phyloP scores from a whole-genome alignment of 805 yeast genomes.

The Candida germanica region DNA sequence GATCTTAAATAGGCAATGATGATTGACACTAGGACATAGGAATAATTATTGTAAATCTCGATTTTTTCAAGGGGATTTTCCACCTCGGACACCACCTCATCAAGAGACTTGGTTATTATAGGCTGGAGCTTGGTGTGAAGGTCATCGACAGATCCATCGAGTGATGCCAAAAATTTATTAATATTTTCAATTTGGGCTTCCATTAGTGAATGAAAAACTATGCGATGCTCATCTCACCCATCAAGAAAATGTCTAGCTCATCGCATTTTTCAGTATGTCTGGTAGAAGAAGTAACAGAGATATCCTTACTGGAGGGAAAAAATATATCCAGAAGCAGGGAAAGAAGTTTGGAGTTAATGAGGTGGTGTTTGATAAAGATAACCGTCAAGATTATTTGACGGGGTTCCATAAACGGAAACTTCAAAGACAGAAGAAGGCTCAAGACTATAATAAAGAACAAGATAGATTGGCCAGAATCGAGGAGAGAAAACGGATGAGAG shows the following conservation, averaged over 20 bases:
- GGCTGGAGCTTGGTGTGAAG: constrained; percentile 35
- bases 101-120: constrained; percentile 36
- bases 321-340: constrained; percentile 66
- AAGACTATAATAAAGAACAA: constrained; percentile 70
- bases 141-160: constrained; percentile 35
- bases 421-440: constrained; percentile 84
- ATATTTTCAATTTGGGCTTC: constrained; percentile 42
- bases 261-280: constrained; percentile 4
- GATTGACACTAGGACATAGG: constrained; percentile 55
- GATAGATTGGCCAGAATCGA: constrained; percentile 70
- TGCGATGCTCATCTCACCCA: constrained; percentile 17
- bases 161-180: constrained; percentile 34
- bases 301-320: constrained; percentile 82
- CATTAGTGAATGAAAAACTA: constrained; percentile 26
- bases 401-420: constrained; percentile 95
- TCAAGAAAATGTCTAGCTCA: constrained; percentile 1
- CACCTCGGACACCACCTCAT: constrained; percentile 29
- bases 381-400: constrained; percentile 81
- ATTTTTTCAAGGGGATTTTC: constrained; percentile 26
- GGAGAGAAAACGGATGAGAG: constrained; percentile 68
- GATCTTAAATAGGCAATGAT: constrained; percentile 59
- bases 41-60: constrained; percentile 34
- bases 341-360: constrained; percentile 73
- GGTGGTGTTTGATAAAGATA: constrained; percentile 76
- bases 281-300: constrained; percentile 59